These are phyloP conservation scores for Syncephalastrum contaminatum DNA, from an alignment of 371 early-diverging fungal genomes.

Conservation along the genomic window DNA sequence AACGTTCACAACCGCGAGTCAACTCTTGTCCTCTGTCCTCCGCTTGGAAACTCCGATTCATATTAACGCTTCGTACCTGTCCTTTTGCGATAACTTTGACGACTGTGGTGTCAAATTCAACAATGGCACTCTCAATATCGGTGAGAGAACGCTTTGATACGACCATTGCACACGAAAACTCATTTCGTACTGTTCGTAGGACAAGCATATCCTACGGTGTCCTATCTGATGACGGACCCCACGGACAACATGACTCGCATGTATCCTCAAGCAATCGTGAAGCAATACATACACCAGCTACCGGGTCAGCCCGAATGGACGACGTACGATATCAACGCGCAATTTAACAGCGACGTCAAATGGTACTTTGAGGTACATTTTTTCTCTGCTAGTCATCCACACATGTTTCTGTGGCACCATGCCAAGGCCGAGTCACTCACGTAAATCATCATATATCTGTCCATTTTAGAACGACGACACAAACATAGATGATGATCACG, in stretches of 20 bases:
- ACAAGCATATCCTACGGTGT: constrained; percentile 45
- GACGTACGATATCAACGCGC: constrained; percentile 55
- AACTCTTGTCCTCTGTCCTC: constrained; percentile 37
- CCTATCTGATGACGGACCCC: constrained; percentile 38
- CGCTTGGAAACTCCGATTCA: constrained; percentile 39
- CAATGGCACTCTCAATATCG: constrained; percentile 30
- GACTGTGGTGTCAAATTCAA: constrained; percentile 23
- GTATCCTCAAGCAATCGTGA: constrained; percentile 68
- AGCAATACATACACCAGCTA: constrained; percentile 50
- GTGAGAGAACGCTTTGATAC: constrained; percentile 7
- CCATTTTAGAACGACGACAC: constrained; percentile 10
- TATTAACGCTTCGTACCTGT: constrained; percentile 55
- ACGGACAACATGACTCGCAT: constrained; percentile 44
- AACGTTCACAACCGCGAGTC: constrained; percentile 28
- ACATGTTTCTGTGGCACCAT: background rate
- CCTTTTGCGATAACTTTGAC: constrained; percentile 44
- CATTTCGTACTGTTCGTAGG: constrained; percentile 10
- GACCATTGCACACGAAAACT: background rate
- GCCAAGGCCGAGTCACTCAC: too few relatives aligned
- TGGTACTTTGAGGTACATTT: constrained; percentile 47
- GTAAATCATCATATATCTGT: background rate
- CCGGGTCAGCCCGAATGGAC: constrained; percentile 27
- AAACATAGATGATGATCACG: constrained; percentile 17
- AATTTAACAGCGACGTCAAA: constrained; percentile 57
- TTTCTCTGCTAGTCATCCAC: background rate